A percentile compares a stretch with the other conserved stretches of the same genome.
phyloP scores from a whole-genome alignment of 768 basidiomycete genomes.

The Panaeolus papilionaceus region DNA sequence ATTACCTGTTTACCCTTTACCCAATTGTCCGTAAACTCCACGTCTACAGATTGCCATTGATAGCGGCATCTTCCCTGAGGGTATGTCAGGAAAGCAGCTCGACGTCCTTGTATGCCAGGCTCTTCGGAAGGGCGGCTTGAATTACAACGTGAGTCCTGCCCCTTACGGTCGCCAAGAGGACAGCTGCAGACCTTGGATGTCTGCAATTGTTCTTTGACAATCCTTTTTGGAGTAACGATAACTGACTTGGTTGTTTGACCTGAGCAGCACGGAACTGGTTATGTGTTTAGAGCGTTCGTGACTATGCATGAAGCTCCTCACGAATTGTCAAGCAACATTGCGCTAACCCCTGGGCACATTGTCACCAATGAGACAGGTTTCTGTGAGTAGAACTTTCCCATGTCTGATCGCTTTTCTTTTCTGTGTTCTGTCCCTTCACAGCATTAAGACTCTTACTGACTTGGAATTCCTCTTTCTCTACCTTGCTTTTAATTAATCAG shows the following conservation, averaged over 20 bases:
- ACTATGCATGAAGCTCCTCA: constrained; percentile 88
- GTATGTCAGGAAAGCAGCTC: constrained; percentile 81
- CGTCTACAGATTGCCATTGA: constrained; percentile 83
- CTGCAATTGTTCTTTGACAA: constrained; percentile 15
- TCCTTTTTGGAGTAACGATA: constrained; percentile 10
- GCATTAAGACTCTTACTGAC: constrained; percentile 22
- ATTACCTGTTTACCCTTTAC: constrained; percentile 10
- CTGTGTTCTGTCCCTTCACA: constrained; percentile 1
- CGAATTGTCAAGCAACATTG: constrained; percentile 70
- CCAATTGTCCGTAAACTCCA: constrained; percentile 29
- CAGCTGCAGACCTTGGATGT: neutral
- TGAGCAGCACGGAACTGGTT: constrained; percentile 87
- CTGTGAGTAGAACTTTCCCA: constrained; percentile 56
- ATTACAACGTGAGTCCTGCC: constrained; percentile 65
- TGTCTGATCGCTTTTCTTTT: constrained; percentile 14
- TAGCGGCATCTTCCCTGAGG: constrained; percentile 87
- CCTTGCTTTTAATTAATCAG: constrained; percentile 40
- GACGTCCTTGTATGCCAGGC: constrained; percentile 91
- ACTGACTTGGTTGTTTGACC: constrained; percentile 15
- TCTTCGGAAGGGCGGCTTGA: constrained; percentile 85
- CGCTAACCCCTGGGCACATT: constrained; percentile 85
- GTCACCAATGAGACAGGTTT: constrained; percentile 96
- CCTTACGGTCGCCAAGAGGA: constrained; percentile 16
- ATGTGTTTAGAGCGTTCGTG: constrained; percentile 89
- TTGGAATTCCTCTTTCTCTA: constrained; percentile 18